phyloP scores from a whole-genome alignment of 2,329 filamentous ascomycete species.

The Alternaria conjuncta region DNA sequence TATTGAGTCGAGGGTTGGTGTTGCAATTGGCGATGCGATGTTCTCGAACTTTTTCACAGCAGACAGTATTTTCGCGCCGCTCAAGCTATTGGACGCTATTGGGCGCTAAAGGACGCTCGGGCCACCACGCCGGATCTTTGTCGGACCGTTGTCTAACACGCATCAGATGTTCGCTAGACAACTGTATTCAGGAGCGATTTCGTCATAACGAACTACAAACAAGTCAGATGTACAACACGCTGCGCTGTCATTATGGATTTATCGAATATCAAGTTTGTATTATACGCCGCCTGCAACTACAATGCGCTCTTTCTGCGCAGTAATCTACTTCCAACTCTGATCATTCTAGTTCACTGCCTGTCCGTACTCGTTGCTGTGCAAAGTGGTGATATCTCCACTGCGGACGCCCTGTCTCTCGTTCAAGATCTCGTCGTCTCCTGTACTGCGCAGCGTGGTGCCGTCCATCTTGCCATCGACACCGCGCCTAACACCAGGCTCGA shows the following conservation, averaged over 20 bases:
- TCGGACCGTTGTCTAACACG: conserved; percentile 8
- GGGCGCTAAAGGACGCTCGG: background rate
- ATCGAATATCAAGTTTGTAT: background rate
- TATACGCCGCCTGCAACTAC: background rate
- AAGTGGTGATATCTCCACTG: background rate
- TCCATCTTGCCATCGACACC: conserved; percentile 10
- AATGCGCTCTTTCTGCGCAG: background rate
- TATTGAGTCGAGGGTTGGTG: conserved; percentile 26
- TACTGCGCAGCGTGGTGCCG: conserved; percentile 9
- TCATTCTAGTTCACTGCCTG: background rate
- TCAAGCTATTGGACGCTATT: conserved; percentile 12
- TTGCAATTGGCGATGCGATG: conserved; percentile 36
- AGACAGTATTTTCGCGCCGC: conserved; percentile 17
- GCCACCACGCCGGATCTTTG: conserved; percentile 1
- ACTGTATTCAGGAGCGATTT: background rate
- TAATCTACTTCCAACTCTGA: background rate
- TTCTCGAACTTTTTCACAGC: conserved; percentile 35
- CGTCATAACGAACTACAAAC: background rate
- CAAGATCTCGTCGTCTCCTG: background rate
- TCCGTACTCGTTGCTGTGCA: conserved; percentile 2
- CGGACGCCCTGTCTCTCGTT: conserved; percentile 3
- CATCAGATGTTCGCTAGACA: background rate
- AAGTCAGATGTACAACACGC: background rate
- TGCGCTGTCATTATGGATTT: background rate
- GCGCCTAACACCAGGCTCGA: conserved; percentile 9